phyloP scores from a whole-genome alignment of 78 protist species.

The Cavenderia fasciculata region DNA sequence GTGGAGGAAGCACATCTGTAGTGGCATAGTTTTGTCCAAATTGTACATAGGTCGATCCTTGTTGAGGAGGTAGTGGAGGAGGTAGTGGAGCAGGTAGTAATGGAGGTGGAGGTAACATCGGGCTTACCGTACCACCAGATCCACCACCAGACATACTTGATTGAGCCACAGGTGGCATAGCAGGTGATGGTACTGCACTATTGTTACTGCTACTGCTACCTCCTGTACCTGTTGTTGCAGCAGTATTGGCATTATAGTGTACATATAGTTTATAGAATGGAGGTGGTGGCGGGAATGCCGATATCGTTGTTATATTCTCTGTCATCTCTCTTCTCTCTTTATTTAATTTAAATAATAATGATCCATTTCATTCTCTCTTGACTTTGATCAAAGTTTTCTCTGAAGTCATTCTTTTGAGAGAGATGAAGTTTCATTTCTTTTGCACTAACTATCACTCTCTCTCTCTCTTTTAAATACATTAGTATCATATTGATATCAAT shows the following conservation, averaged over 20 bases:
- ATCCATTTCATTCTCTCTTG: no score
- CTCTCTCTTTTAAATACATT: no score
- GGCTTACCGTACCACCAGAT: neutral
- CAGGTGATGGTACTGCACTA: neutral
- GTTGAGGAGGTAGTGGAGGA: slow-evolving; percentile 69
- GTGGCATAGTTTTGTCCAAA: slow-evolving; percentile 61
- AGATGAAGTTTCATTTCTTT: no score
- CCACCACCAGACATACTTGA: neutral
- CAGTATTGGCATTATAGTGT: slow-evolving; percentile 19
- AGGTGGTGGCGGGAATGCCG: slow-evolving; percentile 73
- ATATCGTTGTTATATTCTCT: slow-evolving; percentile 54
- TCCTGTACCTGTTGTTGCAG: neutral
- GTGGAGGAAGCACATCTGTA: slow-evolving; percentile 45
- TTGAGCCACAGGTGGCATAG: neutral
- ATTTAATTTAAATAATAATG: no score
- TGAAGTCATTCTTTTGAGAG: no score
- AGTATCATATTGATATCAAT: no score
- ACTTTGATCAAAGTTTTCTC: no score
- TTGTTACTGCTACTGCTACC: neutral
- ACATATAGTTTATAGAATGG: slow-evolving; percentile 69
- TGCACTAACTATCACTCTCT: no score
- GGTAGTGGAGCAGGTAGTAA: slow-evolving; percentile 26
- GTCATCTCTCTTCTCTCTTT: no score
- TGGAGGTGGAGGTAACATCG: neutral
- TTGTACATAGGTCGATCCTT: slow-evolving; percentile 24